Evolutionary conservation across 441 rosid species (phyloP), one percentile per base, ranked within the genome.

Genomic region (Gossypium gossypioides): DNA sequence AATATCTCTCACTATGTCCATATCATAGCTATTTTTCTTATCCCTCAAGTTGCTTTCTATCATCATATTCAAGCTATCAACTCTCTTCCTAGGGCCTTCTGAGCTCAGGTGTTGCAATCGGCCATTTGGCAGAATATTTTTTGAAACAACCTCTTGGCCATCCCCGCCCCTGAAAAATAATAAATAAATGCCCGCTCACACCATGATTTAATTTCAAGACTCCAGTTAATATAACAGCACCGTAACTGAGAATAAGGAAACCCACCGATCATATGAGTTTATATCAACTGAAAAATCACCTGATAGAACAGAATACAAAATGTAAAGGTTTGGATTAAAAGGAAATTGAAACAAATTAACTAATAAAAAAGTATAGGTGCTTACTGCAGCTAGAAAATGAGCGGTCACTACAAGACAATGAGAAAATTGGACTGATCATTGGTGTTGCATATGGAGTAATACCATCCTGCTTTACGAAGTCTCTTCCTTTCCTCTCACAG

Each of bases 201-300:
- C 50, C 34, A 52, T 50, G 21, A 50, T 27, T 6, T 50, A 51
- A 51, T 51, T 42, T 27, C 2, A 73, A 1, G 44, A 44, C 32
- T 70, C 18, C 37, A 57, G 10, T 50, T 27, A 68, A 71, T 71
- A 46, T 34, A 67, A 19, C 10, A 69, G 46, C 40, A 69, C 7
- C 44, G 68, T 12, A 50, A 18, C 34, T 69, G 51, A 69, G 67
- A 56, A 69, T 61, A 24, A 58, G 25, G 50, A 22, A 34, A 34
- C 85, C 75, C 81, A 91, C 99, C 88, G 72, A 66, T 82, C 80
- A 72, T 76, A 72, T 6, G 89, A 68, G 76, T 80, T 87, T 54
- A 78, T 83, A 78, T 91, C 98, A 72, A 92, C 93, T 2, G 93
- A 89, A 77, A 82, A 71, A 71, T 92, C 97, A 64, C 97, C 99